phyloP scores from a whole-genome alignment of 1,139 yeast genomes.

The Blastobotrys apis region DNA sequence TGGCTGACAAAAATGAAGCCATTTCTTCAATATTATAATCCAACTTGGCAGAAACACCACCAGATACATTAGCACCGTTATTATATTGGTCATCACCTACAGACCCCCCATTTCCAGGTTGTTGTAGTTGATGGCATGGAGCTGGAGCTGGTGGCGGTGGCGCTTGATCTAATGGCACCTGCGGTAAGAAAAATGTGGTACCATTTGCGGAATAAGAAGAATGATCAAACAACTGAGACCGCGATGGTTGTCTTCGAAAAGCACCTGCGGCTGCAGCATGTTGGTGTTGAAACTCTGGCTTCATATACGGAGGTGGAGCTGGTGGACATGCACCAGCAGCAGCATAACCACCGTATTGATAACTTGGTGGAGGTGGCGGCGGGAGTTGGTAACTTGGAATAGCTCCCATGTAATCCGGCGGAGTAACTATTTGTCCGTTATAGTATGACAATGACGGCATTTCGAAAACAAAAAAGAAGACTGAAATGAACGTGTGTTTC shows the following conservation, averaged over 20 bases:
- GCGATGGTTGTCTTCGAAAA: conserved; percentile 12
- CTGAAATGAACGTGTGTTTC: conserved; percentile 16
- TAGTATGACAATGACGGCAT: conserved; percentile 27
- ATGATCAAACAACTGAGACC: conserved; percentile 14
- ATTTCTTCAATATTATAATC: conserved; percentile 75
- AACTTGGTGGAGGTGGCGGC: conserved; percentile 10
- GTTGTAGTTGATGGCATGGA: conserved; percentile 3
- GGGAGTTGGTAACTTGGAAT: conserved; percentile 13
- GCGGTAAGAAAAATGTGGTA: conserved; percentile 27
- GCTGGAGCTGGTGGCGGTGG: conserved; percentile 9
- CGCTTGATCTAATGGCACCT: conserved; percentile 24
- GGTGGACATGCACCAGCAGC: conserved; percentile 11
- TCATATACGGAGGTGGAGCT: conserved; percentile 8
- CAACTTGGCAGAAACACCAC: conserved; percentile 73
- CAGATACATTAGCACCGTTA: conserved; percentile 38
- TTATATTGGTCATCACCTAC: conserved; percentile 17
- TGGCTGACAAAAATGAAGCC: conserved; percentile 70
- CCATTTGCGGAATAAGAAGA: conserved; percentile 23
- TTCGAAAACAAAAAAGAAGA: conserved; percentile 1
- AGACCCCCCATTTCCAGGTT: background rate
- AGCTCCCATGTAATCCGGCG: conserved; percentile 23
- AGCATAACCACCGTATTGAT: conserved; percentile 13
- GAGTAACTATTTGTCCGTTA: conserved; percentile 25
- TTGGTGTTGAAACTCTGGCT: conserved; percentile 14
- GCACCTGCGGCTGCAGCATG: conserved; percentile 15